phyloP scores from a whole-genome alignment of 2,329 filamentous ascomycete species.

The Nannizzia gypsea region DNA sequence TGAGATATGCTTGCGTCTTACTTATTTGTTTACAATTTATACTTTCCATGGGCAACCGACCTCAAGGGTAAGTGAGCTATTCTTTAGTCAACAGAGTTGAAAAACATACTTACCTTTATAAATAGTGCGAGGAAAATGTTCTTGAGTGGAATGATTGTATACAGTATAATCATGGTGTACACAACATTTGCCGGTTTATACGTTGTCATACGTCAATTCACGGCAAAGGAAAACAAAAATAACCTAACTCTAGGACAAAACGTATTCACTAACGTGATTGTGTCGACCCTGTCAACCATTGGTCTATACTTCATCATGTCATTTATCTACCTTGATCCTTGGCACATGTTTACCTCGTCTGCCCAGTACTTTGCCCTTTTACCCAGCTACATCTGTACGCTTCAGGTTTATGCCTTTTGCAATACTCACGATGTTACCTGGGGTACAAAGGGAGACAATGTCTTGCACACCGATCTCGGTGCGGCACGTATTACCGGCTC shows the following conservation, averaged over 20 bases:
- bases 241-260: conserved; percentile 61
- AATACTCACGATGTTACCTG: conserved; percentile 98
- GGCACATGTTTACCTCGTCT: conserved; percentile 95
- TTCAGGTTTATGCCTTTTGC: conserved; percentile 98
- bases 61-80: conserved; percentile 54
- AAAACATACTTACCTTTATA: neutral
- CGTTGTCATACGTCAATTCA: conserved; percentile 75
- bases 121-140: conserved; percentile 70
- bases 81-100: neutral
- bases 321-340: conserved; percentile 91
- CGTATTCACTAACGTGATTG: conserved; percentile 87
- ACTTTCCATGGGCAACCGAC: conserved; percentile 86
- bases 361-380: conserved; percentile 87
- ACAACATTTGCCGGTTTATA: conserved; percentile 81
- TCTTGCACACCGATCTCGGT: conserved; percentile 83
- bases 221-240: conserved; percentile 31
- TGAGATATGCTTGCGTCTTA: conserved; percentile 75
- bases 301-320: conserved; percentile 95
- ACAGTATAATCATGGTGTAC: conserved; percentile 88
- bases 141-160: conserved; percentile 75
- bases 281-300: conserved; percentile 76
- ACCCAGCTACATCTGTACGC: conserved; percentile 87
- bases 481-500: conserved; percentile 65
- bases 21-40: conserved; percentile 95
- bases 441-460: conserved; percentile 98